These are phyloP conservation scores for Elsinoe fawcettii DNA, from an alignment of 2,329 filamentous ascomycete species.

Conservation along the genomic window DNA sequence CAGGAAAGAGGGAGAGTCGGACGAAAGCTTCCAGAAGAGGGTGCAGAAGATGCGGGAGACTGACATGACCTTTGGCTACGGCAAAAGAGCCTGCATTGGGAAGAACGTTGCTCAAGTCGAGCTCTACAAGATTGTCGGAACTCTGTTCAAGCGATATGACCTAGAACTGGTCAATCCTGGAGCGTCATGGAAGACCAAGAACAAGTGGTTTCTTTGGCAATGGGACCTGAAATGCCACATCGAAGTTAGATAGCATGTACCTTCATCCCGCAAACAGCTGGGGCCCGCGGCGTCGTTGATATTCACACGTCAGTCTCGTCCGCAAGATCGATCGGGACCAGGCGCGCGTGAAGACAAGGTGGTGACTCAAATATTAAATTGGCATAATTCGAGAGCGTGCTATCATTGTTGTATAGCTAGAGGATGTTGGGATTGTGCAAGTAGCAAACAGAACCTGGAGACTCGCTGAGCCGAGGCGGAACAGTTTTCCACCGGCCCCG, in stretches of 20 bases:
- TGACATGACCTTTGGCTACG: conserved; percentile 16
- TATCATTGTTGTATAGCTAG: no score
- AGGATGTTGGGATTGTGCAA: no score
- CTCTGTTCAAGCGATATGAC: conserved; percentile 15
- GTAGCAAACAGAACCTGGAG: no score
- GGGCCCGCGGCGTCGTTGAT: no score
- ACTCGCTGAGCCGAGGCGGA: no score
- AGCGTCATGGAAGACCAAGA: conserved; percentile 11
- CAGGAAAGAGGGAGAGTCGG: neutral
- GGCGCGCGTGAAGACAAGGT: no score
- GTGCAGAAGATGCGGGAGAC: neutral
- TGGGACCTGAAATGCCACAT: neutral
- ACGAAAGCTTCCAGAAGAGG: neutral
- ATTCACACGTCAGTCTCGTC: no score
- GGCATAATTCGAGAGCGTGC: no score
- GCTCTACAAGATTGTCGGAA: conserved; percentile 16
- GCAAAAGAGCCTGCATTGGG: conserved; percentile 17
- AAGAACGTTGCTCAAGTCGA: conserved; percentile 16
- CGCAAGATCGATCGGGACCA: no score
- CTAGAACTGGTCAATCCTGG: conserved; percentile 10
- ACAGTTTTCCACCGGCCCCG: no score
- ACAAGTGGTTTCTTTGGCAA: conserved; percentile 11
- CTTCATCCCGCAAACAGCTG: no score
- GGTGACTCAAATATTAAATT: no score
- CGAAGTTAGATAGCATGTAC: neutral